These are phyloP conservation scores for Colletotrichum magnum DNA, from an alignment of 2,329 filamentous ascomycete genomes.

Conservation along the genomic window DNA sequence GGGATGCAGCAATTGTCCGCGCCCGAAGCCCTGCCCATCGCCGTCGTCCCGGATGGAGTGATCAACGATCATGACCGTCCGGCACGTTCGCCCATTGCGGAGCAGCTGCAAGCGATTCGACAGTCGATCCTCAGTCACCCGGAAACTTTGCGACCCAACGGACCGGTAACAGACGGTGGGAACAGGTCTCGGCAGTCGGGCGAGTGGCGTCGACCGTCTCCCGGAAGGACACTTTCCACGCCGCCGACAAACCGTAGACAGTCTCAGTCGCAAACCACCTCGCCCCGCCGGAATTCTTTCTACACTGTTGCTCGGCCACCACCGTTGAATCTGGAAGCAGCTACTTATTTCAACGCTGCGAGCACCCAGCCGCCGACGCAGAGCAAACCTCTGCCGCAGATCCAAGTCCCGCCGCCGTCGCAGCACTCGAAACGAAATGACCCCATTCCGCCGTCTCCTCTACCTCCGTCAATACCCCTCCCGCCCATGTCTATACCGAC, in stretches of 20 bases:
- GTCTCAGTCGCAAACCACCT: slow-evolving; percentile 48
- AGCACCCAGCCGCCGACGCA: slow-evolving; percentile 21
- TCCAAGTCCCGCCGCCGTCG: slow-evolving; percentile 56
- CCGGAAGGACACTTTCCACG: slow-evolving; percentile 65
- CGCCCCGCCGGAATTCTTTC: slow-evolving; percentile 65
- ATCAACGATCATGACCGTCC: slow-evolving; percentile 55
- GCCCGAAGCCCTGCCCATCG: slow-evolving; percentile 71
- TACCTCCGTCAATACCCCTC: slow-evolving; percentile 70
- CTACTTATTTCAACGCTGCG: slow-evolving; percentile 28
- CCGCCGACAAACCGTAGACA: slow-evolving; percentile 63
- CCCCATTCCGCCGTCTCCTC: slow-evolving; percentile 60
- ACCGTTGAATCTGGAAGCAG: slow-evolving; percentile 59
- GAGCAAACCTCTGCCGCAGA: slow-evolving; percentile 37
- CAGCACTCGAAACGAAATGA: slow-evolving; percentile 42
- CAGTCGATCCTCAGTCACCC: slow-evolving; percentile 48
- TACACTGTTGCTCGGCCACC: slow-evolving; percentile 60
- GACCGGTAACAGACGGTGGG: slow-evolving; percentile 45
- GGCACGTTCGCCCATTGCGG: slow-evolving; percentile 49
- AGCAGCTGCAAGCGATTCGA: slow-evolving; percentile 49
- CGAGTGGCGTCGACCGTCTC: slow-evolving; percentile 52
- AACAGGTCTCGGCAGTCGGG: slow-evolving; percentile 44
- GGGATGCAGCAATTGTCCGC: slow-evolving; percentile 72
- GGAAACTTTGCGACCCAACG: slow-evolving; percentile 46
- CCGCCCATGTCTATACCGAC: slow-evolving; percentile 78
- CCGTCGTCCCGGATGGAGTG: slow-evolving; percentile 57